Evolutionary conservation across 2,329 filamentous ascomycete genomes (phyloP), one percentile per base, ranked within the genome.

Genomic region (Alternaria metachromatica): DNA sequence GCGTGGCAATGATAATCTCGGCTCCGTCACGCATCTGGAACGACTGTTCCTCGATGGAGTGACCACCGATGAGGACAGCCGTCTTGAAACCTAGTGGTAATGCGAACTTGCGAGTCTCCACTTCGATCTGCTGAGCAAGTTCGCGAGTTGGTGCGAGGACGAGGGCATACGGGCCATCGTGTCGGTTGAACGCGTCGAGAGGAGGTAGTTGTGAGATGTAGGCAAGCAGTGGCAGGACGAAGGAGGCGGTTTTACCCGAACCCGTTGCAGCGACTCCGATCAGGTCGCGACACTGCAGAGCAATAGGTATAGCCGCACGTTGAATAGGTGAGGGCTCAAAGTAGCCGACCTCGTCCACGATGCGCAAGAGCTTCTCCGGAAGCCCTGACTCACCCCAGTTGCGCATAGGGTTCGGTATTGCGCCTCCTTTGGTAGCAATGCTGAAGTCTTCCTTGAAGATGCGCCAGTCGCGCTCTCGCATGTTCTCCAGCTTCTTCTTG

Each of bases 371-470:
- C 2, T 89, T 87, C 64, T 87, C 86, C 4, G 96, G 94, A 43
- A 99, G 85, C 6, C 86, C 86, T 4, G 94, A 97, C 80, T 99
- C 96, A 50, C 87, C 78, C 96, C 96, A 99, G 71, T 86, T 93
- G 54, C 96, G 93, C 94, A 99, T 98, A 0, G 96, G 96, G 74
- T 98, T 95, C 1, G 96, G 96, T 60, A 98, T 93, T 25, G 87
- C 87, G 46, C 95, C 95, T 62, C 96, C 96, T 80, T 97, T 98
- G 9, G 94, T 97, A 44, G 91, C 87, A 78, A 99, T 99, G 72
- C 96, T 96, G 83, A 97, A 98, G 81, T 99, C 94, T 80, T 98
- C 96, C 82, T 98, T 99, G 89, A 99, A 97, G 73, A 99, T 98
- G 77, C 96, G 92, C 96, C 96, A 99, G 81, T 99, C 96, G 78